These are phyloP conservation scores for Neonectria hederae DNA, from an alignment of 2,329 filamentous ascomycete species.

Conservation along the genomic window DNA sequence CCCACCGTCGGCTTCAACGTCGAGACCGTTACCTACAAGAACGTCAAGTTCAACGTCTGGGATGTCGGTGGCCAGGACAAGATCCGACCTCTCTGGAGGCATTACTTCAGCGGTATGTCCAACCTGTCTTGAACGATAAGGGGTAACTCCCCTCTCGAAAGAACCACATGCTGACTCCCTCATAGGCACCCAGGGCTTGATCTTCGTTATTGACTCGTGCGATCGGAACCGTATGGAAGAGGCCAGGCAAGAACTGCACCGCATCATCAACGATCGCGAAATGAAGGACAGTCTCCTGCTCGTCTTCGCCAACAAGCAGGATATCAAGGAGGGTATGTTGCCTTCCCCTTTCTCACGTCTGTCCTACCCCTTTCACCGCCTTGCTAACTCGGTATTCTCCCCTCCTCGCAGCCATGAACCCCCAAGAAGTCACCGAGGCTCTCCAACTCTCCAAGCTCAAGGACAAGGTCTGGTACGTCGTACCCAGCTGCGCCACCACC, in stretches of 20 bases:
- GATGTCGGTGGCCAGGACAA: conserved; percentile 99
- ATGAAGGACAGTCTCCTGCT: conserved; percentile 95
- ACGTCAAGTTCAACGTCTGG: conserved; percentile 99
- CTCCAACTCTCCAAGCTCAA: conserved; percentile 81
- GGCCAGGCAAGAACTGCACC: conserved; percentile 90
- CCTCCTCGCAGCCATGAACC: conserved; percentile 72
- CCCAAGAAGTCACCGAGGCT: conserved; percentile 80
- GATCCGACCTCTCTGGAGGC: conserved; percentile 95
- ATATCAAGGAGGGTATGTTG: conserved; percentile 79
- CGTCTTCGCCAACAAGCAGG: conserved; percentile 99
- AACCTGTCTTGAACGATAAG: too few species aligned
- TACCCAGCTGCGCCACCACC: conserved; percentile 83
- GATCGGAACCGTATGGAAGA: conserved; percentile 93
- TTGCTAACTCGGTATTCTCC: conserved; percentile 7
- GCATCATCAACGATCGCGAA: conserved; percentile 97
- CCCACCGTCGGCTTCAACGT: conserved; percentile 99
- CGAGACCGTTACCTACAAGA: conserved; percentile 98
- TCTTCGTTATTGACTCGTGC: conserved; percentile 98
- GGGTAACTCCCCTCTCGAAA: background rate
- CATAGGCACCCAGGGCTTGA: conserved; percentile 91
- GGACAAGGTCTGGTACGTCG: conserved; percentile 87
- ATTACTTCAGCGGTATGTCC: conserved; percentile 83
- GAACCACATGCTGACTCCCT: conserved; percentile 20
- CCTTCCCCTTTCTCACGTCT: background rate
- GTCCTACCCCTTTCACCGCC: background rate